Evolutionary conservation across 768 basidiomycete genomes (phyloP).

Genomic region (Termitomyces bulborhizus): DNA sequence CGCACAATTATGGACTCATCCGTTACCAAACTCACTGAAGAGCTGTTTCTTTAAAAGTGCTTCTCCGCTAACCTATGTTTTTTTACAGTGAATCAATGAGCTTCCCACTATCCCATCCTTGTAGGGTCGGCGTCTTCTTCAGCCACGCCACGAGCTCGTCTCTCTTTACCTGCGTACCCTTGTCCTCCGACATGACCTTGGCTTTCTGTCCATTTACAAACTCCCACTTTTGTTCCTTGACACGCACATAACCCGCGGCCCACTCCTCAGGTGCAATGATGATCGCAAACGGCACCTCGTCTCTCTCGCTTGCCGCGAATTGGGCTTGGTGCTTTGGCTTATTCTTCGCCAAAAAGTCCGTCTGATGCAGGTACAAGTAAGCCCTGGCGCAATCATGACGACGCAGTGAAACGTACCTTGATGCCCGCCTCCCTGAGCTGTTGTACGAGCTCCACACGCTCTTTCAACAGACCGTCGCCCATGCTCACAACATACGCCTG

Average conservation of each 20-base stretch:
- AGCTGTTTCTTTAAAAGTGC: no score
- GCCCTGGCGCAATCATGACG: no score
- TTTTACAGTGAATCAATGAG: not conserved
- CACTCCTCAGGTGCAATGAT: conserved; percentile 89
- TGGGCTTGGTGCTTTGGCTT: conserved; percentile 88
- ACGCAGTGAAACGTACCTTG: conserved; percentile 47
- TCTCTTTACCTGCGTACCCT: conserved; percentile 61
- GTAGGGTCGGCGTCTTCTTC: conserved; percentile 39
- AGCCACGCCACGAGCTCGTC: conserved; percentile 60
- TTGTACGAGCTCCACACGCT: conserved; percentile 74
- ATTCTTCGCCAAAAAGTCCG: conserved; percentile 88
- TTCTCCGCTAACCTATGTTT: not conserved
- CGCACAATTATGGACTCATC: no score
- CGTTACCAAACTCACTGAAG: no score
- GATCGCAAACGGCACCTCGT: conserved; percentile 89
- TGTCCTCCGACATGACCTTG: conserved; percentile 56
- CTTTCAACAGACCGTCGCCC: conserved; percentile 82
- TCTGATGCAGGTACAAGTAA: conserved; percentile 32
- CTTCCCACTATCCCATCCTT: conserved; percentile 33
- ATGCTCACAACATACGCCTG: conserved; percentile 92
- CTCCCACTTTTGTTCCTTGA: conserved; percentile 90
- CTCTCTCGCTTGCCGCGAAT: conserved; percentile 85
- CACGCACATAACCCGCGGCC: conserved; percentile 74
- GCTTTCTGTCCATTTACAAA: conserved; percentile 65
- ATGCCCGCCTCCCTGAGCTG: conserved; percentile 84